Base-by-base conservation (phyloP, 2,329 filamentous ascomycete genomes). In the Juglanconis juglandina region DNA sequence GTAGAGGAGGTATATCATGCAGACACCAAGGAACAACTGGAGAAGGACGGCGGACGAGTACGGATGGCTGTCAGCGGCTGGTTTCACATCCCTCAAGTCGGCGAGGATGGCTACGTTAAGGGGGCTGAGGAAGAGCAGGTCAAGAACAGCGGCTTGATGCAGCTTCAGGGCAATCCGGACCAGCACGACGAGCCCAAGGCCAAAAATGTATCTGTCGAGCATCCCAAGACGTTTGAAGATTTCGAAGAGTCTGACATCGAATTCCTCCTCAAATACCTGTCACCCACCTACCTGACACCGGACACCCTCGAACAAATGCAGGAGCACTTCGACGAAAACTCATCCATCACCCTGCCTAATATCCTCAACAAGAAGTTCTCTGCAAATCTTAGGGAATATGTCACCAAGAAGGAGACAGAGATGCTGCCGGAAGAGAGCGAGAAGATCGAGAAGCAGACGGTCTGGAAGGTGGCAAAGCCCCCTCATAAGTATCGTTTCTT, bases 51-150 rank as follows among this genome's bases (percentile, higher is more conserved):
- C 17, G 89, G 88, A 1, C 85, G 91, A 52, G 86, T 97, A 53
- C 88, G 95, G 66, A 98, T 99, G 94, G 95, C 95, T 54, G 96
- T 99, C 71, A 96, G 92, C 71, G 95, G 95, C 56, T 99, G 95
- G 95, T 99, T 96, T 74, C 95, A 99, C 75, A 98, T 99, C 65
- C 95, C 95, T 0, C 95, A 99, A 76, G 77, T 90, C 67, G 94
- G 94, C 59, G 95, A 99, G 74, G 92, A 96, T 33, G 95, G 95
- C 48, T 99, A 89, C 68, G 87, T 96, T 67, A 80, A 90, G 71
- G 95, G 94, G 4, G 82, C 95, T 58, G 94, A 98, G 73, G 92
- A 96, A 77, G 90, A 88, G 71, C 85, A 96, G 64, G 91, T 91
- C 11, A 88, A 92, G 73, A 92, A 92, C 75, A 98, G 93, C 74